These are phyloP conservation scores for Coriolopsis trogii DNA, from an alignment of 1,284 basidiomycete species.

Conservation along the genomic window DNA sequence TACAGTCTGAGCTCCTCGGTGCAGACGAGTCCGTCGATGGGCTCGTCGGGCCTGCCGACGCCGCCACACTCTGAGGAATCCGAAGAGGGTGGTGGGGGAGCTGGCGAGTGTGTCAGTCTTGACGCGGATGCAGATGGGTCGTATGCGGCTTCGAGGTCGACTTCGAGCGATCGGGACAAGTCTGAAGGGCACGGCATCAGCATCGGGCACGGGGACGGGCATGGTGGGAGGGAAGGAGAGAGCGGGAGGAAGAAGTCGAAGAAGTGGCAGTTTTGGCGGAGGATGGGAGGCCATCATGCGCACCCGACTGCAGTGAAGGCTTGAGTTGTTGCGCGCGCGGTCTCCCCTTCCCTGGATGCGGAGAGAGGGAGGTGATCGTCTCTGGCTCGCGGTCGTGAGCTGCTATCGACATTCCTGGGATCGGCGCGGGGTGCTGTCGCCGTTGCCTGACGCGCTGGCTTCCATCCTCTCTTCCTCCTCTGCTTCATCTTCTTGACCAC, in stretches of 20 bases:
- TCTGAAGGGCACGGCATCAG: not conserved
- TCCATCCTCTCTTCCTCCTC: too few species aligned
- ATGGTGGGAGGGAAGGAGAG: not conserved
- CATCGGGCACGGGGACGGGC: conserved; percentile 1
- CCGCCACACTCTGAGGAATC: conserved; percentile 5
- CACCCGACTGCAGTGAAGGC: conserved; percentile 11
- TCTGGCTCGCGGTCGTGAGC: too few species aligned
- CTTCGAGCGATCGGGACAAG: not conserved
- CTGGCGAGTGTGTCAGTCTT: not conserved
- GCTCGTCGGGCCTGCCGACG: conserved; percentile 1
- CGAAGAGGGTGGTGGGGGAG: not conserved
- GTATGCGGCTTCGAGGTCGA: not conserved
- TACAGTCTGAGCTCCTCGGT: not conserved
- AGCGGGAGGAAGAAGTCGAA: conserved; percentile 11
- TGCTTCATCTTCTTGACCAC: too few species aligned
- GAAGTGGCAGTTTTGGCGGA: conserved; percentile 31
- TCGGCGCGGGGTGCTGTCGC: too few species aligned
- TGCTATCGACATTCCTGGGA: too few species aligned
- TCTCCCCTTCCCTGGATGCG: too few species aligned
- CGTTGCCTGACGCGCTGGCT: too few species aligned
- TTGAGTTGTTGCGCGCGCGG: conserved; percentile 1
- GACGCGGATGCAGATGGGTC: not conserved
- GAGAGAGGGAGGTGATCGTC: too few species aligned
- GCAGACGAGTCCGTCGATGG: not conserved
- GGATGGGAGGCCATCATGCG: conserved; percentile 6